Evolutionary conservation across 2,329 filamentous ascomycete genomes (phyloP).

Genomic region (Paracorniculantispora psalliotae): DNA sequence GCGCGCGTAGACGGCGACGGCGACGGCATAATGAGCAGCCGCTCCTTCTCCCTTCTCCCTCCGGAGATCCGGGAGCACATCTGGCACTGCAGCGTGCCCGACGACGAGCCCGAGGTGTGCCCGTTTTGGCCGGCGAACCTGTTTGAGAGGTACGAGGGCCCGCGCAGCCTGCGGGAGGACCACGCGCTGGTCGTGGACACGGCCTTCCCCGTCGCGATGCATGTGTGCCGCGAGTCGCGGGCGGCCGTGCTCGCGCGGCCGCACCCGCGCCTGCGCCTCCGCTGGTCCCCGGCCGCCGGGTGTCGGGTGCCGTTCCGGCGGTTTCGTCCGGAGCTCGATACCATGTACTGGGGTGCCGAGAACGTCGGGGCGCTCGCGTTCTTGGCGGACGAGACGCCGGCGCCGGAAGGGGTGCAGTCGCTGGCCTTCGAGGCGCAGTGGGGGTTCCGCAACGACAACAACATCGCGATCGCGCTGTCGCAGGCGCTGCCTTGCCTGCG

Average conservation of each 20-base stretch:
- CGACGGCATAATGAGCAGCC: no score
- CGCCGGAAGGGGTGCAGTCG: background rate
- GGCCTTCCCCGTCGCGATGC: background rate
- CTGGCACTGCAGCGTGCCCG: background rate
- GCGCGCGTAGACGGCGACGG: no score
- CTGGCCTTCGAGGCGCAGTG: background rate
- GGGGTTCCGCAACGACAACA: no score
- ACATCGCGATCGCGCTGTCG: no score
- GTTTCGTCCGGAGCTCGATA: background rate
- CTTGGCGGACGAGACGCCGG: no score
- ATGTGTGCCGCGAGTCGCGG: background rate
- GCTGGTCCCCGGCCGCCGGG: background rate
- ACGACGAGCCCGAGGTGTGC: conserved; percentile 1
- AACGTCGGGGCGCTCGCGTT: background rate
- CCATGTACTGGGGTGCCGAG: background rate
- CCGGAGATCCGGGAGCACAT: background rate
- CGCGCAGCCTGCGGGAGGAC: background rate
- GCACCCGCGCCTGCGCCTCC: no score
- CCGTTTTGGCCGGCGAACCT: background rate
- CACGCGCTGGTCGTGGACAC: background rate
- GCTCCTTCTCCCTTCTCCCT: no score
- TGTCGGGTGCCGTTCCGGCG: background rate
- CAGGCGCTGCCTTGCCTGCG: background rate
- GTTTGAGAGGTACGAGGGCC: background rate
- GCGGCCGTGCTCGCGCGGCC: no score